Evolutionary conservation across 805 yeast species (phyloP).

Genomic region (Tetrapisispora namnaoensis): DNA sequence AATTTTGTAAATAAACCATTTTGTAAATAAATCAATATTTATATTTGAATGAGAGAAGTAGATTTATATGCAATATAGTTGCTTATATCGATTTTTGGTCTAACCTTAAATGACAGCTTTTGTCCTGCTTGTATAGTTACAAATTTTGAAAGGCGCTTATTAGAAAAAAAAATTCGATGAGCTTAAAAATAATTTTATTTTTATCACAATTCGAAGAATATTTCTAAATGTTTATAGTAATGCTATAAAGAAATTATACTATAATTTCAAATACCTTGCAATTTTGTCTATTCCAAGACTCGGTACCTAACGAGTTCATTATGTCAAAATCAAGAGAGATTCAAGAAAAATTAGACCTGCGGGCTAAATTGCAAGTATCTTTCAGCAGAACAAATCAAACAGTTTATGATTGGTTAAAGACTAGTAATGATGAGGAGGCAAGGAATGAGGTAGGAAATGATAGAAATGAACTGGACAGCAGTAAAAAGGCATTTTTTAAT

Average conservation of each 20-base stretch:
- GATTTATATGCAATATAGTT: too few species aligned
- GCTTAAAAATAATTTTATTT: not conserved
- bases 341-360: constrained; percentile 26
- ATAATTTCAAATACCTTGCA: too few species aligned
- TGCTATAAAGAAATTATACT: too few species aligned
- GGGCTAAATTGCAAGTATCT: constrained; percentile 24
- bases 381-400: constrained; percentile 15
- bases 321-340: constrained; percentile 24
- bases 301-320: not conserved
- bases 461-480: constrained; percentile 9
- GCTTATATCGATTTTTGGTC: not conserved
- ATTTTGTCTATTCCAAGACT: too few species aligned
- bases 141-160: not conserved
- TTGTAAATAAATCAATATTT: not conserved
- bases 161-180: not conserved
- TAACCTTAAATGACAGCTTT: not conserved
- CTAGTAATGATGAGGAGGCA: constrained; percentile 1
- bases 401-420: constrained; percentile 23
- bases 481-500: constrained; percentile 20
- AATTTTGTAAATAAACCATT: not conserved
- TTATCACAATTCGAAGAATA: not conserved
- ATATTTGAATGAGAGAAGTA: too few species aligned
- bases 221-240: too few species aligned
- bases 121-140: not conserved
- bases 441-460: not conserved